phyloP scores from a whole-genome alignment of 495 filamentous ascomycete species.

The Lasiosphaeria miniovina region DNA sequence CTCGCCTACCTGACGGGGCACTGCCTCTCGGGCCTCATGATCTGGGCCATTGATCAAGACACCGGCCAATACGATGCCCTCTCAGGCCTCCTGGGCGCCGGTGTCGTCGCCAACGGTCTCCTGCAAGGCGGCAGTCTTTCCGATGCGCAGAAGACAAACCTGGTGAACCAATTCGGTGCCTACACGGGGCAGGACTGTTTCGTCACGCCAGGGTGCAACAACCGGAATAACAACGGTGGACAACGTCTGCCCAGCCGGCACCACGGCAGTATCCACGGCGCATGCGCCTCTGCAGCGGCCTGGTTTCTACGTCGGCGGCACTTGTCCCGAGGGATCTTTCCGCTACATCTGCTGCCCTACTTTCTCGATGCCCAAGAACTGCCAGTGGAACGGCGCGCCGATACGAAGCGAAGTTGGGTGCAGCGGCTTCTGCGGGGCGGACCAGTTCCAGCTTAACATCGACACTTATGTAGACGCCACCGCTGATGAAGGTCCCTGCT shows the following conservation, averaged over 20 bases:
- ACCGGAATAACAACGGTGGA: conserved; percentile 22
- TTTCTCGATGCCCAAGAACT: conserved; percentile 32
- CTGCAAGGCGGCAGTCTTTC: too few species aligned
- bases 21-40: conserved; percentile 24
- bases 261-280: conserved; percentile 20
- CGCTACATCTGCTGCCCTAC: conserved; percentile 36
- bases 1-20: conserved; percentile 31
- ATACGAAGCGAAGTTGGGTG: conserved; percentile 21
- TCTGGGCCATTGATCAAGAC: conserved; percentile 31
- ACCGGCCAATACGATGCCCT: conserved; percentile 28
- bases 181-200: conserved; percentile 33
- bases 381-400: conserved; percentile 23
- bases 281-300: conserved; percentile 23
- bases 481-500: conserved; percentile 27
- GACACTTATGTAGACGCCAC: conserved; percentile 25
- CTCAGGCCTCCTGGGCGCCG: not conserved
- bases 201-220: conserved; percentile 24
- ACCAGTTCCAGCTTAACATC: conserved; percentile 28
- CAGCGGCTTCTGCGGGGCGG: conserved; percentile 25
- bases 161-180: conserved; percentile 17
- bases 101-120: not conserved
- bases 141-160: too few species aligned
- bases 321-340: conserved; percentile 25
- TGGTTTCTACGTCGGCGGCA: not conserved
- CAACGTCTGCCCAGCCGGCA: conserved; percentile 26